Percentiles rank a stretch among this genome's conserved stretches.
phyloP scores from a whole-genome alignment of 23 red algal genomes.

The Gracilaria caudata region DNA sequence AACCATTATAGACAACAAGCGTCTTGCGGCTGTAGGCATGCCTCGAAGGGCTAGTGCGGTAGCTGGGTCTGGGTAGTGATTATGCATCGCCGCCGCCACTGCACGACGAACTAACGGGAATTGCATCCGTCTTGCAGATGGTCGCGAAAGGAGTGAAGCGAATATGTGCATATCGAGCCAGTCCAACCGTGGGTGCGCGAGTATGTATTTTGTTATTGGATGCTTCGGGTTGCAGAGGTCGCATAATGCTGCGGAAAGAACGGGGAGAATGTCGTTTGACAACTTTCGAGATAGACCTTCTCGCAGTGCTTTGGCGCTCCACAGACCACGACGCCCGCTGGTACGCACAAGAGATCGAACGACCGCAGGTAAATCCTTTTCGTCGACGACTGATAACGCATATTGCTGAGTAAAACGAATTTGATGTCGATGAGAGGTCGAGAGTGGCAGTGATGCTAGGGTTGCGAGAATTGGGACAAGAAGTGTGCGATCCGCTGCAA shows the following conservation, averaged over 20 bases:
- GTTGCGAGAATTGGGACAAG: slow-evolving; percentile 54
- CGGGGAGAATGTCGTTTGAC: slow-evolving; percentile 32
- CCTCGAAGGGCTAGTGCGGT: background rate
- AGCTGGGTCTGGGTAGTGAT: slow-evolving; percentile 2
- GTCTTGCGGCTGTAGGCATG: slow-evolving; percentile 23
- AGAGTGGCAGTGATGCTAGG: slow-evolving; percentile 34
- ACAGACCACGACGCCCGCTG: slow-evolving; percentile 18
- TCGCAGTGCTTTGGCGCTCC: slow-evolving; percentile 27
- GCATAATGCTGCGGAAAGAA: slow-evolving; percentile 25
- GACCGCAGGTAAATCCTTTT: slow-evolving; percentile 51
- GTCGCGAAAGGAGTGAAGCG: slow-evolving; percentile 31
- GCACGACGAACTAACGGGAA: slow-evolving; percentile 18
- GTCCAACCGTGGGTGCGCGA: slow-evolving; percentile 14
- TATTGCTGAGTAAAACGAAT: slow-evolving; percentile 43
- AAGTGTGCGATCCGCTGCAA: slow-evolving; percentile 49
- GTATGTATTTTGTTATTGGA: slow-evolving; percentile 36
- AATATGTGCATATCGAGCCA: slow-evolving; percentile 40
- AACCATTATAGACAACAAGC: slow-evolving; percentile 16
- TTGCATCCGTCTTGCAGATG: slow-evolving; percentile 22
- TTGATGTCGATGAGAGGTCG: slow-evolving; percentile 39
- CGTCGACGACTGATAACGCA: slow-evolving; percentile 43
- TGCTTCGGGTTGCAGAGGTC: slow-evolving; percentile 36
- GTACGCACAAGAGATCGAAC: slow-evolving; percentile 41
- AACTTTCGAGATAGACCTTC: slow-evolving; percentile 16
- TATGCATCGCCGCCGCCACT: slow-evolving; percentile 19